Conservation (phyloP, 2,329 filamentous ascomycete species). For the Septoria petroselini region DNA sequence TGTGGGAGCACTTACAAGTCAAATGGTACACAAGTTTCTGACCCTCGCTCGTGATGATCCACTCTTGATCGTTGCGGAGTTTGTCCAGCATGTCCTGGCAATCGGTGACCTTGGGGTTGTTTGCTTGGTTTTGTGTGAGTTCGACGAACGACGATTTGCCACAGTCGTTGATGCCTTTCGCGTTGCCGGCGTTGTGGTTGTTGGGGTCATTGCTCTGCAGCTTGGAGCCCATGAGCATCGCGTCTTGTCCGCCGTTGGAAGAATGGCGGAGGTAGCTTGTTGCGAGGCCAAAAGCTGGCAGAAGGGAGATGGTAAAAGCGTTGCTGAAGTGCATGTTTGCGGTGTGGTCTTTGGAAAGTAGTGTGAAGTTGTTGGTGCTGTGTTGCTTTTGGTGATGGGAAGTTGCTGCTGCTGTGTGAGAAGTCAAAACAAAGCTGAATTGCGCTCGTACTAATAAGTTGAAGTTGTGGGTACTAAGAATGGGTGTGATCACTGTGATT, state of each 20-base stretch:
- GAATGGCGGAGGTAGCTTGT: not conserved
- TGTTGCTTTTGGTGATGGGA: not conserved
- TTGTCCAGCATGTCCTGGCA: conserved; percentile 10
- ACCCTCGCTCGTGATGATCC: not conserved
- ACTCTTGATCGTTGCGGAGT: conserved; percentile 13
- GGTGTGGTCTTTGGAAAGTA: not conserved
- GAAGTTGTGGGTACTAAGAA: conserved; percentile 8
- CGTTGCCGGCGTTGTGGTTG: conserved; percentile 11
- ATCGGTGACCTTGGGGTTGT: conserved; percentile 7
- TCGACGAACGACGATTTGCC: conserved; percentile 15
- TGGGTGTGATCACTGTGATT: conserved; percentile 8
- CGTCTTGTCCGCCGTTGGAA: not conserved
- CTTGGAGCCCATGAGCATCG: not conserved
- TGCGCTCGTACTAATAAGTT: not conserved
- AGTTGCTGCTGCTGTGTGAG: not conserved
- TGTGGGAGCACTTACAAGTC: conserved; percentile 12
- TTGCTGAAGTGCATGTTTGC: conserved; percentile 9
- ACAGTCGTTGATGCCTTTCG: conserved; percentile 16
- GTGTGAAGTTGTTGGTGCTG: not conserved
- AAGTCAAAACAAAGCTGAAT: not conserved
- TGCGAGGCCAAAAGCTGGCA: conserved; percentile 8
- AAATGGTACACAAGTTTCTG: not conserved
- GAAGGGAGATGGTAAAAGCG: conserved; percentile 8
- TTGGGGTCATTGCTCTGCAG: not conserved
- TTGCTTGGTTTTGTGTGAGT: not conserved